Base-by-base conservation (phyloP, 2,329 filamentous ascomycete species). In the Blastomyces emzantsi region DNA sequence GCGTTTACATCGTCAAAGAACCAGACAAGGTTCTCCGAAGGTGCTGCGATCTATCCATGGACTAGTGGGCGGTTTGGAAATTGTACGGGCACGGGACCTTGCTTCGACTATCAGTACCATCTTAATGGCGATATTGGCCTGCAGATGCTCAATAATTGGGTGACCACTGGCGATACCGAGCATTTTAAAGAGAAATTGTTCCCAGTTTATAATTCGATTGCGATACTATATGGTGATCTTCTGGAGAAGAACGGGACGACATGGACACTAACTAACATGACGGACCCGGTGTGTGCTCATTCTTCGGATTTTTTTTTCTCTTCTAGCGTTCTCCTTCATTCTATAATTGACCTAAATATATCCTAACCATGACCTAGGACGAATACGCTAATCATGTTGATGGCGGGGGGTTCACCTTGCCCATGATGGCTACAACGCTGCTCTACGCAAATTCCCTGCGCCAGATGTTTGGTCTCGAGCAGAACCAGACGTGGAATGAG, bases 21-120 rank as follows among this genome's bases (percentile, higher is more conserved):
- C 62, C 72, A 80, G 65, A 86, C 83, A 1, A 75, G 74, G 8
- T 87, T 86, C 69, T 82, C 82, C 0, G 72, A 77, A 1, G 80
- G 82, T 6, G 83, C 85, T 25, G 85, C 86, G 0, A 81, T 86
- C 0, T 90, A 83, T 69, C 82, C 87, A 1, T 90, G 87, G 87
- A 89, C 86, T 0, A 83, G 83, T 67, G 86, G 84, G 9, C 76
- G 86, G 6, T 87, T 80, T 69, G 87, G 87, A 1, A 89, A 90
- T 69, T 90, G 87, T 69, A 90, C 87, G 0, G 81, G 78, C 1
- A 83, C 82, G 2, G 83, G 83, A 1, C 80, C 83, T 33, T 90
- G 87, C 72, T 87, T 86, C 68, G 87, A 90, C 72, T 89, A 90
- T 67, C 81, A 90, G 70, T 90, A 90, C 68, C 87, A 90, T 71